Conservation (phyloP, 1,139 yeast species). For the Suhomyces wounanorum region DNA sequence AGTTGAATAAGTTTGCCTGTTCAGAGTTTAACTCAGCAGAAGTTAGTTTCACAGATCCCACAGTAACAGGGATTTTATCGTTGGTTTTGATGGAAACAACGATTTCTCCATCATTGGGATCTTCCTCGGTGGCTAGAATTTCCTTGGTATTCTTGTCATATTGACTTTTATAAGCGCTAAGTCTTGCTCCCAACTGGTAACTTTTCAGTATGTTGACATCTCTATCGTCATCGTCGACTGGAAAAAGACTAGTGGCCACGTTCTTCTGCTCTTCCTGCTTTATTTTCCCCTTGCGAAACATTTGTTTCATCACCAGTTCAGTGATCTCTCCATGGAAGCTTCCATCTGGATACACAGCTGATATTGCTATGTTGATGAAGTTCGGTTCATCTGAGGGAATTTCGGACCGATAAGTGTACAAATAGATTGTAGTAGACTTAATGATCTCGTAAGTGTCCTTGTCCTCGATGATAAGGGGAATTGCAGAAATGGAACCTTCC, state of each 20-base stretch:
- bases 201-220: background rate
- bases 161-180: constrained; percentile 9
- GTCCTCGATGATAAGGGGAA: constrained; percentile 28
- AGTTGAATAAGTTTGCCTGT: constrained; percentile 28
- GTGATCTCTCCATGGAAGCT: constrained; percentile 17
- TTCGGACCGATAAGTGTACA: constrained; percentile 13
- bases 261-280: constrained; percentile 2
- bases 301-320: background rate
- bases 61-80: constrained; percentile 26
- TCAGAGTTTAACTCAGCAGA: constrained; percentile 19
- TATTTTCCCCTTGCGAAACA: constrained; percentile 8
- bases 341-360: constrained; percentile 24
- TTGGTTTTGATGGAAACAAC: constrained; percentile 25
- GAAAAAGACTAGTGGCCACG: constrained; percentile 9
- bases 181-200: constrained; percentile 7
- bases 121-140: constrained; percentile 20
- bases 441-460: constrained; percentile 17
- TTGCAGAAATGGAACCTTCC: constrained; percentile 19
- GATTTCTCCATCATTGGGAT: constrained; percentile 18
- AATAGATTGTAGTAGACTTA: constrained; percentile 18
- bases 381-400: constrained; percentile 12
- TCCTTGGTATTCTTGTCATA: constrained; percentile 22
- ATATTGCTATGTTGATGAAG: constrained; percentile 19
- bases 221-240: constrained; percentile 11
- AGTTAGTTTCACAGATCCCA: constrained; percentile 25